These are phyloP conservation scores for Calonectria fujianensis DNA, from an alignment of 2,329 filamentous ascomycete species.

Conservation along the genomic window DNA sequence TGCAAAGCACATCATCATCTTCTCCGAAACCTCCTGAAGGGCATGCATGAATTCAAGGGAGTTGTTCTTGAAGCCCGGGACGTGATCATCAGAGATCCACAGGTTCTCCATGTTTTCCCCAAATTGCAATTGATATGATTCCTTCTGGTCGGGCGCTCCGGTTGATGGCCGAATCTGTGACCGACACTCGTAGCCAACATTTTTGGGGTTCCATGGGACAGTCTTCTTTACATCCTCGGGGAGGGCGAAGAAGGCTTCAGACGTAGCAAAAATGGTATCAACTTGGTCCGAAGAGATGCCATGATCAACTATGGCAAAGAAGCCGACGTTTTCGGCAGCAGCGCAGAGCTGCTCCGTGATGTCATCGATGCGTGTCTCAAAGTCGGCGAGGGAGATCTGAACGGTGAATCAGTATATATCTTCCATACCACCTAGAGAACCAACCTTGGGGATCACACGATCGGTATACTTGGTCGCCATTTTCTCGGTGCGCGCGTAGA, in stretches of 20 bases:
- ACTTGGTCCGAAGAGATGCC: not conserved
- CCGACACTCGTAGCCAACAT: constrained; percentile 14
- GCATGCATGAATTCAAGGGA: constrained; percentile 2
- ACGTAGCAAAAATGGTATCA: constrained; percentile 9
- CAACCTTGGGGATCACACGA: constrained; percentile 4
- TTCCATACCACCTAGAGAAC: too few relatives aligned
- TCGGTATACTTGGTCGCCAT: not conserved
- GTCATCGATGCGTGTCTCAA: not conserved
- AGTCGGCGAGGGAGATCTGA: constrained; percentile 8
- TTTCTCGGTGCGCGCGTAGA: not conserved
- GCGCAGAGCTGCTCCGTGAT: not conserved
- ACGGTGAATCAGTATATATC: not conserved
- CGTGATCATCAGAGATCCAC: constrained; percentile 12
- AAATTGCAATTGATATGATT: constrained; percentile 14
- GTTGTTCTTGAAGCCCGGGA: not conserved
- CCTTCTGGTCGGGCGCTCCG: constrained; percentile 7
- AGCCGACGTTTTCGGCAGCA: constrained; percentile 9
- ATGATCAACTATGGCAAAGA: constrained; percentile 13
- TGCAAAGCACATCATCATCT: constrained; percentile 8
- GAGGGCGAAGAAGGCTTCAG: constrained; percentile 5
- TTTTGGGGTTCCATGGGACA: not conserved
- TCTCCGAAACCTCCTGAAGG: not conserved
- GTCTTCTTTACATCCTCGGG: not conserved
- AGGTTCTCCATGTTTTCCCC: constrained; percentile 5
- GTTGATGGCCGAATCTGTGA: constrained; percentile 13